Conservation (phyloP, 202 grass and related monocot species). For the Dendrocalamus latiflorus region DNA sequence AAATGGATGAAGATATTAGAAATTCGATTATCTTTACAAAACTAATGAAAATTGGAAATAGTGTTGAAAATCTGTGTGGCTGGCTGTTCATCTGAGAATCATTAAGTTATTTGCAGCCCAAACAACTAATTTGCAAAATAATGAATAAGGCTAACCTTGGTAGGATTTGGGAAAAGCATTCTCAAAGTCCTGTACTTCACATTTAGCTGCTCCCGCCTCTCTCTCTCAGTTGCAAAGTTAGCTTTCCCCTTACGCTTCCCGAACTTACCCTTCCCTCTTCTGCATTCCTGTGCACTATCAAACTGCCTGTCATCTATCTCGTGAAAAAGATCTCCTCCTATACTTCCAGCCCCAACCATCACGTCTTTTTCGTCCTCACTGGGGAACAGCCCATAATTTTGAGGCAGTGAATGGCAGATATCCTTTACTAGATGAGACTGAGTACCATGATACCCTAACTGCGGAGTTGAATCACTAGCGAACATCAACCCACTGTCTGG, state of each 20-base stretch:
- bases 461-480: conserved; percentile 32
- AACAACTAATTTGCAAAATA: conserved; percentile 19
- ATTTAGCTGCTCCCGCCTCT: conserved; percentile 89
- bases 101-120: neutral
- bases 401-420: conserved; percentile 62
- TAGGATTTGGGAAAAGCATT: conserved; percentile 71
- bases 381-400: conserved; percentile 58
- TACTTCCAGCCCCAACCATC: conserved; percentile 46
- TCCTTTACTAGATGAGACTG: conserved; percentile 54
- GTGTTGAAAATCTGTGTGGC: neutral
- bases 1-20: conserved; percentile 17
- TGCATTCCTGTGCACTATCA: conserved; percentile 38
- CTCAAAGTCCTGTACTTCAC: conserved; percentile 72
- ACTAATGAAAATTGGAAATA: neutral
- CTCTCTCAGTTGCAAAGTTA: conserved; percentile 82
- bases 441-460: conserved; percentile 37
- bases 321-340: conserved; percentile 53
- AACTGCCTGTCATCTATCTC: conserved; percentile 57
- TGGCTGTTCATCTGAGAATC: neutral
- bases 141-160: conserved; percentile 61
- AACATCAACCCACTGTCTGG: conserved; percentile 46
- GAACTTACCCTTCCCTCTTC: conserved; percentile 47
- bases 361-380: conserved; percentile 57
- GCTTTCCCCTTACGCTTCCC: conserved; percentile 58
- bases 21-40: neutral